Evolutionary conservation across 805 yeast species (phyloP).

Genomic region (Nakazawaea populi): DNA sequence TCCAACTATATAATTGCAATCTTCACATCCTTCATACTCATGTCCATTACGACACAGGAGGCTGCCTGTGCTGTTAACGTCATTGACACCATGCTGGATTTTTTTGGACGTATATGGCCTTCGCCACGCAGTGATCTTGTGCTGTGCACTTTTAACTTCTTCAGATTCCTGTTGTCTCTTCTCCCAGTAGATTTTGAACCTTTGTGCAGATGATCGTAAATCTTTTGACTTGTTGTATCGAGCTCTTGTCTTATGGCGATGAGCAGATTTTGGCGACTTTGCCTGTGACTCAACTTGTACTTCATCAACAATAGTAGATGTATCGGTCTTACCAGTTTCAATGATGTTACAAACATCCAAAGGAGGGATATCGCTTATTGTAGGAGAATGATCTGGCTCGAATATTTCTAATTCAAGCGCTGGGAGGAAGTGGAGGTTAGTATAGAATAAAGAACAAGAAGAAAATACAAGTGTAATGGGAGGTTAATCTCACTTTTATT

Average conservation of each 20-base stretch:
- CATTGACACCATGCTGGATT: too few species aligned
- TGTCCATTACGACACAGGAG: neutral
- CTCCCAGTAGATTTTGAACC: too few species aligned
- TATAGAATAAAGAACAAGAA: neutral
- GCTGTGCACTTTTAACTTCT: too few species aligned
- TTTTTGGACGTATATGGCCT: too few species aligned
- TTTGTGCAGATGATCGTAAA: too few species aligned
- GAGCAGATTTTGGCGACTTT: too few species aligned
- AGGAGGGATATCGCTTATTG: neutral
- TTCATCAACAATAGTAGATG: neutral
- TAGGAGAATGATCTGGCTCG: conserved; percentile 5
- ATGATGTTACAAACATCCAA: neutral
- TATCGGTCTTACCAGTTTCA: neutral
- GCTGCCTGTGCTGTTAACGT: too few species aligned
- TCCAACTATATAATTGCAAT: conserved; percentile 8
- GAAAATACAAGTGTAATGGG: neutral
- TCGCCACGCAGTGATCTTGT: too few species aligned
- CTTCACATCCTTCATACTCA: conserved; percentile 2
- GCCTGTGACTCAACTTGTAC: too few species aligned
- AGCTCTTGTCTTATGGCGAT: too few species aligned
- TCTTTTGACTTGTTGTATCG: too few species aligned
- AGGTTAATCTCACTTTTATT: neutral
- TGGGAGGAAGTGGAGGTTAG: neutral
- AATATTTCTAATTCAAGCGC: neutral
- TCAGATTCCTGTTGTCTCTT: too few species aligned